Evolutionary conservation across 805 yeast genomes (phyloP).

Genomic region (Saccharomycopsis lassenensis): DNA sequence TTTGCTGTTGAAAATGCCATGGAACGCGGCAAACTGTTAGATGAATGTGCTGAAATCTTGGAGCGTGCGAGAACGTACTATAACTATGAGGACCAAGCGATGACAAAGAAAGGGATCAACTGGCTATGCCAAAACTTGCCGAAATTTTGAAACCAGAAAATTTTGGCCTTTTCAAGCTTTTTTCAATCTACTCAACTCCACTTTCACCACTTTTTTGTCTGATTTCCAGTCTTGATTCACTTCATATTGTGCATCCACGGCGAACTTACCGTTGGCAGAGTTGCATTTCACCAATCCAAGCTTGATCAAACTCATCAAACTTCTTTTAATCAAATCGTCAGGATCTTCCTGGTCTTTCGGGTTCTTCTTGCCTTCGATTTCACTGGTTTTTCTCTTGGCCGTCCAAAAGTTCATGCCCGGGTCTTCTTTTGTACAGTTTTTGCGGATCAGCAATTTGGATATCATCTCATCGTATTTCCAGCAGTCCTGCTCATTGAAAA

Average conservation of each 20-base stretch:
- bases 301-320: constrained; percentile 9
- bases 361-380: too few relatives aligned
- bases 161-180: too few relatives aligned
- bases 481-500: constrained; percentile 12
- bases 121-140: constrained; percentile 14
- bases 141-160: too few relatives aligned
- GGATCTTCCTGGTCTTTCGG: constrained; percentile 6
- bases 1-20: constrained; percentile 7
- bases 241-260: background rate
- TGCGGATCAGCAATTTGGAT: background rate
- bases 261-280: constrained; percentile 1
- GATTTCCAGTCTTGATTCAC: background rate
- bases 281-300: constrained; percentile 3
- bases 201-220: background rate
- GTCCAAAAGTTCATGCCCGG: too few relatives aligned
- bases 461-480: constrained; percentile 4
- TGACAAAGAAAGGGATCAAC: constrained; percentile 7
- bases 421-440: too few relatives aligned
- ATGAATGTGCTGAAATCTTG: constrained; percentile 5
- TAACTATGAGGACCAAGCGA: background rate
- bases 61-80: constrained; percentile 7
- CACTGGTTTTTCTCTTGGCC: too few relatives aligned
- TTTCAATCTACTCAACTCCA: background rate
- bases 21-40: background rate
- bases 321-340: constrained; percentile 11